phyloP scores from a whole-genome alignment of 2,329 filamentous ascomycete genomes.

The Claviceps sorghi region DNA sequence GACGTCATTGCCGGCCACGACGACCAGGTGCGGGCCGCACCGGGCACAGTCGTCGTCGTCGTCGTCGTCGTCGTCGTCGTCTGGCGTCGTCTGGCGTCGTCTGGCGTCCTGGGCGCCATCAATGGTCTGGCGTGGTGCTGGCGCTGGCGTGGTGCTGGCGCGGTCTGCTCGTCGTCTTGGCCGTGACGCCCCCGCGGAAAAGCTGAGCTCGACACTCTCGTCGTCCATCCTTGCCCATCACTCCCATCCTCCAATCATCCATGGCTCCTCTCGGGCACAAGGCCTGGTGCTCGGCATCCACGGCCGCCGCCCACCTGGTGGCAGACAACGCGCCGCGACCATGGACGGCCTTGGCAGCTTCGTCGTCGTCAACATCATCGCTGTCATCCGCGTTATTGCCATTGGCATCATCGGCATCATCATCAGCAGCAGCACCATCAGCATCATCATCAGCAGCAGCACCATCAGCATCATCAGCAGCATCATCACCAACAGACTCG shows the following conservation, averaged over 20 bases:
- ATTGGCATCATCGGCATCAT: not conserved
- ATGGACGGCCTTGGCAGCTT: not conserved
- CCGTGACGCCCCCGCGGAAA: not conserved
- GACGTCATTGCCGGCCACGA: too few relatives aligned
- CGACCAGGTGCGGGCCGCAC: not conserved
- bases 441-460: not conserved
- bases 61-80: not conserved
- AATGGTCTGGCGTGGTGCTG: too few relatives aligned
- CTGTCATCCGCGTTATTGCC: not conserved
- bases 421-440: not conserved
- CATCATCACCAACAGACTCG: not conserved
- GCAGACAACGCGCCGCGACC: slow-evolving; percentile 2
- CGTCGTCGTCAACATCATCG: not conserved
- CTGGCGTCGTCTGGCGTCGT: too few relatives aligned
- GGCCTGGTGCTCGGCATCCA: slow-evolving; percentile 10
- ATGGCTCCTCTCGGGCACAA: slow-evolving; percentile 12
- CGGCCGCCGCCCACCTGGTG: slow-evolving; percentile 8
- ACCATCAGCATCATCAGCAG: not conserved
- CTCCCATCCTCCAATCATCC: slow-evolving; percentile 3
- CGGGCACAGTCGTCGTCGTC: not conserved
- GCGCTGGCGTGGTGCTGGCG: too few relatives aligned
- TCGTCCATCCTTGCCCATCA: slow-evolving; percentile 5
- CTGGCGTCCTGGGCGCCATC: too few relatives aligned
- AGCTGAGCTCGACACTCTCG: slow-evolving; percentile 5
- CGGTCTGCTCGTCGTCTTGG: too few relatives aligned